Evolutionary conservation across 257 asterid species (phyloP).

Genomic region (Nicotiana tomentosiformis): DNA sequence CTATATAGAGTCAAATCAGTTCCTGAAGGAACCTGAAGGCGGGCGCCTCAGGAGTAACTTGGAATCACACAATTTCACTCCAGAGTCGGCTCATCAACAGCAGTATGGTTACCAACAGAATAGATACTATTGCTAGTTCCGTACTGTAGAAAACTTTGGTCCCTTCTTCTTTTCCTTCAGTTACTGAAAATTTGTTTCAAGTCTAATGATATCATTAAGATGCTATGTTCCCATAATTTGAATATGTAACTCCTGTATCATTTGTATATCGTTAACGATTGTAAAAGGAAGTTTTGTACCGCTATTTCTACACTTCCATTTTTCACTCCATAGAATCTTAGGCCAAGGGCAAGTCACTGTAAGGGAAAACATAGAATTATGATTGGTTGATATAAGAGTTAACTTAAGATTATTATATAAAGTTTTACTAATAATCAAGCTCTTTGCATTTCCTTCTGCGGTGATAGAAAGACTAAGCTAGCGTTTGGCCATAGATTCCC

Average conservation of each 20-base stretch:
- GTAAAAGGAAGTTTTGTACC: background rate
- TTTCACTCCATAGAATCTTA: background rate
- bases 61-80: constrained; percentile 29
- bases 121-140: background rate
- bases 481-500: too few relatives aligned
- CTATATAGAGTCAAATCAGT: constrained; percentile 58
- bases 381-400: too few relatives aligned
- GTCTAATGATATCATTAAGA: background rate
- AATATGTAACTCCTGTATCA: background rate
- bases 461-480: too few relatives aligned
- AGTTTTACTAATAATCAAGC: too few relatives aligned
- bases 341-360: too few relatives aligned
- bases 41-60: constrained; percentile 34
- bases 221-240: background rate
- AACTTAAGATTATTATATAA: too few relatives aligned
- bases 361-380: too few relatives aligned
- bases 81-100: background rate
- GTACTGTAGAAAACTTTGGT: background rate
- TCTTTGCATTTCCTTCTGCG: too few relatives aligned
- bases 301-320: background rate
- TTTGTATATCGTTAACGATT: background rate
- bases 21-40: constrained; percentile 56
- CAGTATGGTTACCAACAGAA: constrained; percentile 3
- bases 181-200: background rate
- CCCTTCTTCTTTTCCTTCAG: background rate